Conservation (phyloP, 768 basidiomycete species). For the Pisolithus marmoratus region DNA sequence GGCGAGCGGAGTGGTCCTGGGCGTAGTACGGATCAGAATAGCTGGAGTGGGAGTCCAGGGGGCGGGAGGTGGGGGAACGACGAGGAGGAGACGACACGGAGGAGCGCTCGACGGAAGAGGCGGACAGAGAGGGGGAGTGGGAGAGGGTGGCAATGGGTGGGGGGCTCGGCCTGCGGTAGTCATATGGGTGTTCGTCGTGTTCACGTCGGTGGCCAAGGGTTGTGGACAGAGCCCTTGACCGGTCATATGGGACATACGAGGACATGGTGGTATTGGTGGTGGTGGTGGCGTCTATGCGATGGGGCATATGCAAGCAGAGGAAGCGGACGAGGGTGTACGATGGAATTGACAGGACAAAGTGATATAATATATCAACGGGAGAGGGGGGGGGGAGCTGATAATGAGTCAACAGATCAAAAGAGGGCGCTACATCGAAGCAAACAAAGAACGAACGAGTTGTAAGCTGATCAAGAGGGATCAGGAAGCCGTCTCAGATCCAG, state of each 20-base stretch:
- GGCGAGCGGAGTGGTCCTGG: slow-evolving; percentile 29
- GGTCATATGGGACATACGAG: slow-evolving; percentile 21
- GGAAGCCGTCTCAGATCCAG: slow-evolving; percentile 28
- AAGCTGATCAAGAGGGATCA: slow-evolving; percentile 27
- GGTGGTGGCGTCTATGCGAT: slow-evolving; percentile 38
- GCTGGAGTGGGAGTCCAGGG: slow-evolving; percentile 22
- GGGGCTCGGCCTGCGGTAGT: slow-evolving; percentile 39
- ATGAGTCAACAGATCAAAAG: slow-evolving; percentile 35
- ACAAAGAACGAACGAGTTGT: slow-evolving; percentile 31
- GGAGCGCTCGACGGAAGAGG: slow-evolving; percentile 55
- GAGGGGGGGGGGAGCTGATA: slow-evolving; percentile 33
- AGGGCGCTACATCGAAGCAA: slow-evolving; percentile 28
- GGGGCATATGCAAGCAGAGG: slow-evolving; percentile 39
- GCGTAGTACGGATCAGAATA: slow-evolving; percentile 36
- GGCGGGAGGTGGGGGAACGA: slow-evolving; percentile 32
- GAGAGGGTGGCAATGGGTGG: slow-evolving; percentile 46
- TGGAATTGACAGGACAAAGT: slow-evolving; percentile 16
- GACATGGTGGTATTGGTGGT: slow-evolving; percentile 13
- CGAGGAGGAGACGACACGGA: slow-evolving; percentile 54
- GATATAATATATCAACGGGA: slow-evolving; percentile 34
- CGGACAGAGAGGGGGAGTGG: slow-evolving; percentile 57
- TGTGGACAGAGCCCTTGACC: slow-evolving; percentile 3
- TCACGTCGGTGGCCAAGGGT: slow-evolving; percentile 29
- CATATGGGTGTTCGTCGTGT: slow-evolving; percentile 37
- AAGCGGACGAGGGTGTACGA: slow-evolving; percentile 10